phyloP scores from a whole-genome alignment of 345 rosid genomes.

The Hibiscus tridactylites region DNA sequence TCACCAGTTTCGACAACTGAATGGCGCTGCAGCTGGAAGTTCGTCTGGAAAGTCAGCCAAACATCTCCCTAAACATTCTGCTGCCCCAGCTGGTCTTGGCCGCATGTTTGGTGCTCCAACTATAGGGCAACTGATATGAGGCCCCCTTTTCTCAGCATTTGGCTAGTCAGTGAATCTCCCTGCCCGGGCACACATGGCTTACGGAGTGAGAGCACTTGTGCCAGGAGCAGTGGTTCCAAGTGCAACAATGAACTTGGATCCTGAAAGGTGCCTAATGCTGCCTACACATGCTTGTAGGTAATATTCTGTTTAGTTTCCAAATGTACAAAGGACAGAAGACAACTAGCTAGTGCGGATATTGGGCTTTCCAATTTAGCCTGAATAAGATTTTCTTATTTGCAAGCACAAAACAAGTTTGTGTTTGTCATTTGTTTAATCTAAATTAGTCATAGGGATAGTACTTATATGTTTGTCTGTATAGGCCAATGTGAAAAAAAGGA shows the following conservation, averaged over 20 bases:
- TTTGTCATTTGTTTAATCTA: conserved; percentile 20
- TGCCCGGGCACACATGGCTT: too few relatives aligned
- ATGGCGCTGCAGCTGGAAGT: conserved; percentile 38
- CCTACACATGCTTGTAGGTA: conserved; percentile 4
- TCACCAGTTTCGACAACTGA: conserved; percentile 63
- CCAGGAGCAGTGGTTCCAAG: too few relatives aligned
- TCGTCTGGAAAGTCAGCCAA: conserved; percentile 50
- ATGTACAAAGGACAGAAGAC: conserved; percentile 46
- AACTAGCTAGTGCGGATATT: conserved; percentile 14
- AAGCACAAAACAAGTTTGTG: conserved; percentile 18
- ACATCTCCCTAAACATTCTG: conserved; percentile 44
- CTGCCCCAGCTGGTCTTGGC: conserved; percentile 34
- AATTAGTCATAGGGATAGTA: conserved; percentile 33
- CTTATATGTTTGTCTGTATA: conserved; percentile 27
- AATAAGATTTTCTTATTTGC: conserved; percentile 33
- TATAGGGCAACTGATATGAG: conserved; percentile 73
- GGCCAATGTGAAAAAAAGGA: conserved; percentile 20
- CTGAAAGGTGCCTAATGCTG: too few relatives aligned
- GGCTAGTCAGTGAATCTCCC: too few relatives aligned
- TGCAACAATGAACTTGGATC: conserved; percentile 19
- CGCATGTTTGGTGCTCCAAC: conserved; percentile 50
- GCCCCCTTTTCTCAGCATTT: conserved; percentile 70
- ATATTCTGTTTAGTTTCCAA: too few relatives aligned
- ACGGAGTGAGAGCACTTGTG: too few relatives aligned
- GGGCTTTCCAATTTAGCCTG: conserved; percentile 20